A percentile compares a stretch with the other conserved stretches of the same genome.
These are phyloP conservation scores for Fragosphaeria purpurea DNA, from an alignment of 2,329 filamentous ascomycete genomes.

Conservation along the genomic window DNA sequence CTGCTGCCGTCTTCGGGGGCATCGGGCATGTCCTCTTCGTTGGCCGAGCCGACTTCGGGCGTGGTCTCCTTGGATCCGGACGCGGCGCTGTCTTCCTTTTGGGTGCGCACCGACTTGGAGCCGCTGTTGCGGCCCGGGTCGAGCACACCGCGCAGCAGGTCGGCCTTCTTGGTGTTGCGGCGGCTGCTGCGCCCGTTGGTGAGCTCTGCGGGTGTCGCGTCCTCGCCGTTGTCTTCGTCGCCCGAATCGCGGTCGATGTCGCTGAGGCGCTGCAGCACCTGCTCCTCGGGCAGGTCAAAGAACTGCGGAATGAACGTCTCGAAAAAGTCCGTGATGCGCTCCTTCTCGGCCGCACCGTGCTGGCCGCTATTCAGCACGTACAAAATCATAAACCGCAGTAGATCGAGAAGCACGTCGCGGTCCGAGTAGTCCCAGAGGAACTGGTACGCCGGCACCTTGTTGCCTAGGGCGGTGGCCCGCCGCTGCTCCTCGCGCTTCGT, in stretches of 20 bases:
- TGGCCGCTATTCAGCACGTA: constrained; percentile 60
- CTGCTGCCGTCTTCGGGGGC: constrained; percentile 22
- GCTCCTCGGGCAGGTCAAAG: constrained; percentile 64
- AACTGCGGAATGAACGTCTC: constrained; percentile 67
- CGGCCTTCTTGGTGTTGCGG: constrained; percentile 66
- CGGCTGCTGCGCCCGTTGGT: constrained; percentile 47
- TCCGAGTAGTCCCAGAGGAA: constrained; percentile 67
- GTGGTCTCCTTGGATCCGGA: constrained; percentile 81
- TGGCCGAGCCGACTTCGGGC: constrained; percentile 68
- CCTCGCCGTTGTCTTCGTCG: constrained; percentile 64
- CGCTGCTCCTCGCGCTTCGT: constrained; percentile 87
- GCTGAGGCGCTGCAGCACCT: constrained; percentile 54
- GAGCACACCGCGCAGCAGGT: constrained; percentile 76
- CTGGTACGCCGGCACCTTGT: constrained; percentile 57
- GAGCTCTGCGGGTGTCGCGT: constrained; percentile 59
- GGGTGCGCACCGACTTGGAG: constrained; percentile 44
- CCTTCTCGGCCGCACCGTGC: constrained; percentile 62
- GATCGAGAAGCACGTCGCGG: constrained; percentile 54
- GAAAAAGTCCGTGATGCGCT: constrained; percentile 64
- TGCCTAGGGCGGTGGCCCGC: constrained; percentile 49
- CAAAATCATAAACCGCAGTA: constrained; percentile 52
- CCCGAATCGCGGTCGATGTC: constrained; percentile 61
- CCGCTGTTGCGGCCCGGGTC: constrained; percentile 66
- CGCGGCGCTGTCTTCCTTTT: constrained; percentile 71
- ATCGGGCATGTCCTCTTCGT: constrained; percentile 65